Percentiles rank a stretch among this genome's conserved stretches.
Evolutionary conservation across 768 basidiomycete genomes (phyloP).

Genomic region (Serendipita sp.): DNA sequence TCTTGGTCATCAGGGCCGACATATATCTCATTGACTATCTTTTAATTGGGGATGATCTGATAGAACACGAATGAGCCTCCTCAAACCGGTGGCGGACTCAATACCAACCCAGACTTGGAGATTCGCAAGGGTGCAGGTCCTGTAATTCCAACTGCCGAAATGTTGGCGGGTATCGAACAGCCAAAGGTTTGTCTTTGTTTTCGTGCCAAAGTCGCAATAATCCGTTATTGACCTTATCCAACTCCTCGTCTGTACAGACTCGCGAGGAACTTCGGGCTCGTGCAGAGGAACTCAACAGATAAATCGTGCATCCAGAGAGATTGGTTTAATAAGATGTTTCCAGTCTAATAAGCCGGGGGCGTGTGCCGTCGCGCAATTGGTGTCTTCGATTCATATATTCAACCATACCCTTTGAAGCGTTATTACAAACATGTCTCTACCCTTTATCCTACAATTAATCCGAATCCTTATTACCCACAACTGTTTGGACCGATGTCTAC

Average conservation of each 20-base stretch:
- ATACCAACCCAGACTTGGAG: background rate
- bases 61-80: background rate
- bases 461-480: background rate
- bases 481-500: too few relatives aligned
- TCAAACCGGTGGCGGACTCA: background rate
- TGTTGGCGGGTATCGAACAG: background rate
- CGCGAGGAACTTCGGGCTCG: background rate
- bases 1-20: background rate
- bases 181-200: background rate
- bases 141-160: background rate
- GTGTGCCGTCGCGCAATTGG: background rate
- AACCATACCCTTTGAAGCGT: background rate
- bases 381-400: background rate
- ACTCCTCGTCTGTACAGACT: background rate
- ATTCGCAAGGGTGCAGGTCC: background rate
- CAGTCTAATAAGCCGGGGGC: background rate
- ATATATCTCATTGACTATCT: background rate
- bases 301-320: background rate
- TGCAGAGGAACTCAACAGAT: background rate
- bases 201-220: background rate
- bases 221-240: background rate
- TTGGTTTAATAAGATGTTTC: background rate
- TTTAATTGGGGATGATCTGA: background rate
- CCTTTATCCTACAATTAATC: background rate
- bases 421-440: background rate